phyloP scores from a whole-genome alignment of 192 early-diverging fungal species.

The Bifiguratus adelaidae region DNA sequence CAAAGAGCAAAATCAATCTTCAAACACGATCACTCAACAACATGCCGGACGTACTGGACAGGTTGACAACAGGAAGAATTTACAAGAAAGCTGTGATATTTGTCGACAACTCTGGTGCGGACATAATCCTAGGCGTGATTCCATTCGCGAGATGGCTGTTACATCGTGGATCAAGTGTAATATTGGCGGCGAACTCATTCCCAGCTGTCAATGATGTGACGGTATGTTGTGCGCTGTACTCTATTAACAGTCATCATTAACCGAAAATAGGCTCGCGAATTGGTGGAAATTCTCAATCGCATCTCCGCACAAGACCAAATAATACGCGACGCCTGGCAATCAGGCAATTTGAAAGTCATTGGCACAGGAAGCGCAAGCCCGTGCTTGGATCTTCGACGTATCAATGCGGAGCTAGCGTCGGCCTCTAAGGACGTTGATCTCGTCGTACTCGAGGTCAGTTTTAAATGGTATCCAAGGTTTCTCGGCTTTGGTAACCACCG shows the following conservation, averaged over 20 bases:
- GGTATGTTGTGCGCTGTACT: constrained; percentile 6
- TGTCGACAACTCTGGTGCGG: constrained; percentile 77
- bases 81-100: constrained; percentile 62
- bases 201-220: constrained; percentile 81
- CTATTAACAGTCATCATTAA: not conserved
- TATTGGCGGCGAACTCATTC: constrained; percentile 62
- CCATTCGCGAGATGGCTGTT: constrained; percentile 63
- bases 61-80: constrained; percentile 12
- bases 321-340: constrained; percentile 15
- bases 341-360: constrained; percentile 33
- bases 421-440: constrained; percentile 47
- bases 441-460: constrained; percentile 50
- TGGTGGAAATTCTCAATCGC: constrained; percentile 32
- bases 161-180: constrained; percentile 35
- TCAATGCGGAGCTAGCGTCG: constrained; percentile 47
- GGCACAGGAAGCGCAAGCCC: constrained; percentile 62
- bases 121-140: constrained; percentile 67
- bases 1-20: constrained; percentile 25
- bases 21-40: constrained; percentile 30
- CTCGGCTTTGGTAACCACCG: constrained; percentile 7
- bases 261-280: constrained; percentile 28
- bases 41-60: constrained; percentile 23
- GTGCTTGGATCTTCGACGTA: constrained; percentile 56
- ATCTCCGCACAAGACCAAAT: constrained; percentile 27
- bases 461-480: not conserved